These are phyloP conservation scores for grape (Vitis vinifera) DNA, from an alignment of 164 flowering plant species.

Conservation along the genomic window ASM3070453v1 NC_081818.1:25488001-25488500, in stretches of 20 bases:
- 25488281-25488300: conserved; percentile 85
- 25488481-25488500: not conserved
- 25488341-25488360: conserved; percentile 79
- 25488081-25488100: not conserved
- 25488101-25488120: not conserved
- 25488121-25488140: conserved; percentile 32
- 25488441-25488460: conserved; percentile 92
- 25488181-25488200: conserved; percentile 96
- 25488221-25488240: conserved; percentile 93
- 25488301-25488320: conserved; percentile 95
- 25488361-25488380: conserved; percentile 85
- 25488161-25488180: conserved; percentile 96
- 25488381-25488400: conserved; percentile 84
- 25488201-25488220: conserved; percentile 90
- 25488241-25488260: conserved; percentile 74
- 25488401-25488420: conserved; percentile 92
- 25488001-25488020: no score
- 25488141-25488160: conserved; percentile 42
- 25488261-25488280: conserved; percentile 82
- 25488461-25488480: conserved; percentile 29
- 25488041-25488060: no score
- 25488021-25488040: no score
- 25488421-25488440: conserved; percentile 68
- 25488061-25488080: no score
- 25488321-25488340: conserved; percentile 86